Base-by-base conservation (phyloP, 169 alveolate genomes). In the Plasmodium adleri region DNA sequence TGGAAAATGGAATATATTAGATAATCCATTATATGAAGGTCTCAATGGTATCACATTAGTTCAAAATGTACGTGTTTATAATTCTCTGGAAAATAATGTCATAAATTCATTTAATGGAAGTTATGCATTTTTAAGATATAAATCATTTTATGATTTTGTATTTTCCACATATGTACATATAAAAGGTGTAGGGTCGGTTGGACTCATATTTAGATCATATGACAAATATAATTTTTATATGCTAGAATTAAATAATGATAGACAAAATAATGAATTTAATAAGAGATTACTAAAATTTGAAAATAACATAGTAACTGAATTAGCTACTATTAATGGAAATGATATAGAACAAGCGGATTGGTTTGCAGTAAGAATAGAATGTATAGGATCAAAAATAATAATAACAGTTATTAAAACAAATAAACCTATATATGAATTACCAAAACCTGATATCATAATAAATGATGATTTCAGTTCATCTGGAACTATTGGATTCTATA, bases 251-350 rank as follows among this genome's bases (percentile, higher is more conserved):
- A 92, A 67, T 52, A 94, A 94, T 70, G 66, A 66, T 62, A 39
- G 47, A 39, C 66, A 78, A 47, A 97, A 96, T 49, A 97, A 96
- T 43, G 47, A 39, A 39, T 39, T 39, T 39, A 94, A 73, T 76
- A 96, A 96, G 76, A 75, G 98, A 64, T 90, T 96, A 32, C 72
- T 96, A 50, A 83, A 97, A 45, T 93, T 96, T 64, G 93, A 92
- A 50, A 96, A 96, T 67, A 97, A 98, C 13, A 94, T 74, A 15
- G 95, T 96, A 24, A 92, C 92, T 22, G 97, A 95, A 87, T 76
- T 96, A 54, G 96, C 98, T 13, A 93, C 95, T 13, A 92, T 96
- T 39, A 93, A 89, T 13, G 96, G 92, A 56, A 88, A 93, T 22
- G 96, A 95, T 1, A 92, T 88, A 66, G 74, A 83, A 17, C 88